Percentiles rank a stretch among this genome's conserved stretches.
Conservation (phyloP, 192 early-diverging fungal genomes). For the Phlyctochytrium planicorne region DNA sequence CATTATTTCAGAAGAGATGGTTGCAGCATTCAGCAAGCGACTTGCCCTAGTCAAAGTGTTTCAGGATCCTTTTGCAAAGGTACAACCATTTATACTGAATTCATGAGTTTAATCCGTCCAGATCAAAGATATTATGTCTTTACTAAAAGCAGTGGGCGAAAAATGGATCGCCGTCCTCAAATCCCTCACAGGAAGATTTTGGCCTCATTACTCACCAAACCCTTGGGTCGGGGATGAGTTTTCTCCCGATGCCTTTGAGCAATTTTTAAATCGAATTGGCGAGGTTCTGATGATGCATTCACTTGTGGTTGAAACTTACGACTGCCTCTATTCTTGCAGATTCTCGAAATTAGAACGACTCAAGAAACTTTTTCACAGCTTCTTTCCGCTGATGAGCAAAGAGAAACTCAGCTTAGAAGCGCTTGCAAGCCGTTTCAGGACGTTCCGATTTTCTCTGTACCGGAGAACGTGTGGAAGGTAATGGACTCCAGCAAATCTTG, state of each 20-base stretch:
- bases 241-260: slow-evolving; percentile 8
- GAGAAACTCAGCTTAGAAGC: slow-evolving; percentile 17
- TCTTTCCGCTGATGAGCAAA: slow-evolving; percentile 33
- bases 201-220: slow-evolving; percentile 46
- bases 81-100: neutral
- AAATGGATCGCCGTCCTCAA: neutral
- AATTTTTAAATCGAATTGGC: slow-evolving; percentile 24
- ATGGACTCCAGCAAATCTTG: slow-evolving; percentile 4
- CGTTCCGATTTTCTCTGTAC: neutral
- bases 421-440: neutral
- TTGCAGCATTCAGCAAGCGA: slow-evolving; percentile 27
- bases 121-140: slow-evolving; percentile 37
- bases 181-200: slow-evolving; percentile 43
- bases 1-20: slow-evolving; percentile 26
- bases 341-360: slow-evolving; percentile 16
- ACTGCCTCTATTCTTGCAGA: too few species aligned
- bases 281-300: too few species aligned
- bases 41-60: slow-evolving; percentile 6
- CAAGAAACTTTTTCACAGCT: slow-evolving; percentile 33
- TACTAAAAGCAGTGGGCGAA: slow-evolving; percentile 21
- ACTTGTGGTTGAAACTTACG: slow-evolving; percentile 8
- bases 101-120: slow-evolving; percentile 20
- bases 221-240: slow-evolving; percentile 42
- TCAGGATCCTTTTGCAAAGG: slow-evolving; percentile 24
- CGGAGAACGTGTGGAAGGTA: slow-evolving; percentile 11